Evolutionary conservation across 106 monocot genomes (phyloP).

Genomic region (Acorus gramineus): DNA sequence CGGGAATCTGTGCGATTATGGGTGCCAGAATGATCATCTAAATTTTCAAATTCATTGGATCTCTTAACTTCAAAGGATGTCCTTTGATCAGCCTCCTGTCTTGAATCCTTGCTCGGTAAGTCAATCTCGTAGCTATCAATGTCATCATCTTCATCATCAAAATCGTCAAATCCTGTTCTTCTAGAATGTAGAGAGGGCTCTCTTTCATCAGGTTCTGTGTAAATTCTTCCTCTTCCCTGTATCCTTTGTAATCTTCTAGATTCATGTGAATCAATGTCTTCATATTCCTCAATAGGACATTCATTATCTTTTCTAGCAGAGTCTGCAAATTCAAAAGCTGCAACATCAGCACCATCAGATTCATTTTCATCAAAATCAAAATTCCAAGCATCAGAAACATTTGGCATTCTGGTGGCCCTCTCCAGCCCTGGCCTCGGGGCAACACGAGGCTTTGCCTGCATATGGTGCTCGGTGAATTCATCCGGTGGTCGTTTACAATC

Average conservation of each 20-base stretch:
- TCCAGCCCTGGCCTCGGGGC: conserved; percentile 13
- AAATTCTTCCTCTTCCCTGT: conserved; percentile 17
- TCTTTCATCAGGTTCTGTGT: conserved; percentile 24
- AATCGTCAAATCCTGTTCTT: conserved; percentile 76
- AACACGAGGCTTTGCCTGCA: conserved; percentile 20
- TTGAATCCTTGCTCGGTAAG: conserved; percentile 9
- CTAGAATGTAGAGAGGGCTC: conserved; percentile 3
- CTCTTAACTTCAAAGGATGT: conserved; percentile 54
- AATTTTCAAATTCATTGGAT: conserved; percentile 44
- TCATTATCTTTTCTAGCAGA: conserved; percentile 21
- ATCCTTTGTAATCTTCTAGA: conserved; percentile 1
- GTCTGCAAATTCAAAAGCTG: conserved; percentile 97
- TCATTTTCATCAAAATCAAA: conserved; percentile 99
- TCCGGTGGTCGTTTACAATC: conserved; percentile 85
- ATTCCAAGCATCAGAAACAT: conserved; percentile 85
- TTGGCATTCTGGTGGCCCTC: conserved; percentile 24
- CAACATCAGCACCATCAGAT: conserved; percentile 98
- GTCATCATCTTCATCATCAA: conserved; percentile 96
- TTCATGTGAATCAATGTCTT: conserved; percentile 12
- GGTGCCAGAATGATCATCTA: conserved; percentile 17
- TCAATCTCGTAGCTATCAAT: conserved; percentile 82
- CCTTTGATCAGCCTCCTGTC: conserved; percentile 21
- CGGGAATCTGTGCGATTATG: conserved; percentile 6
- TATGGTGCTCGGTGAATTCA: conserved; percentile 56
- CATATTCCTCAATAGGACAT: conserved; percentile 15